phyloP scores from a whole-genome alignment of 345 rosid species.

The Lepidium aucheri region DNA sequence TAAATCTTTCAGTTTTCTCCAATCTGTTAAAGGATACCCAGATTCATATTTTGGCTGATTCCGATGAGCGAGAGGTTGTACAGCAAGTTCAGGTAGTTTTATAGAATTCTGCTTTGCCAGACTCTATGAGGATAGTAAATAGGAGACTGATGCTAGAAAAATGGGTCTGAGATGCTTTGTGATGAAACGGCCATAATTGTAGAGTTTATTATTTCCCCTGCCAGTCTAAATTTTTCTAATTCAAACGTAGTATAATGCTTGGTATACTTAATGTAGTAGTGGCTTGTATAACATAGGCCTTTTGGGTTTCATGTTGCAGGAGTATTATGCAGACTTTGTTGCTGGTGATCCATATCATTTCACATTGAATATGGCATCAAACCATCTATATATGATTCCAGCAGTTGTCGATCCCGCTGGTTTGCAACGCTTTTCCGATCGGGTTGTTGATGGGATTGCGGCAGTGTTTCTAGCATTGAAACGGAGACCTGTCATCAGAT shows the following conservation, averaged over 20 bases:
- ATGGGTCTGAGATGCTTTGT: not conserved
- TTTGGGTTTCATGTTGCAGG: slow-evolving; percentile 51
- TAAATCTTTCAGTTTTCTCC: slow-evolving; percentile 73
- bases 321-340: slow-evolving; percentile 91
- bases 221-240: not conserved
- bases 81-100: slow-evolving; percentile 86
- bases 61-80: slow-evolving; percentile 94
- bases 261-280: not conserved
- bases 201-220: not conserved
- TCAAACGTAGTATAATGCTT: not conserved
- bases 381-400: slow-evolving; percentile 86
- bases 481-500: slow-evolving; percentile 88
- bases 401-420: slow-evolving; percentile 92
- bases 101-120: not conserved
- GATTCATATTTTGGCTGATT: slow-evolving; percentile 94
- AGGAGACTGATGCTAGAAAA: not conserved
- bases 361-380: slow-evolving; percentile 72
- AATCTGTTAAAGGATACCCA: slow-evolving; percentile 94
- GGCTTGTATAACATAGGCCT: not conserved
- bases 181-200: not conserved
- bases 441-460: slow-evolving; percentile 82
- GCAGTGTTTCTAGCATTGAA: slow-evolving; percentile 82
- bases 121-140: too few relatives aligned
- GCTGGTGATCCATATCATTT: slow-evolving; percentile 83
- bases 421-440: slow-evolving; percentile 77